phyloP scores from a whole-genome alignment of 148 eudicot species.

The Camellia sinensis region DNA sequence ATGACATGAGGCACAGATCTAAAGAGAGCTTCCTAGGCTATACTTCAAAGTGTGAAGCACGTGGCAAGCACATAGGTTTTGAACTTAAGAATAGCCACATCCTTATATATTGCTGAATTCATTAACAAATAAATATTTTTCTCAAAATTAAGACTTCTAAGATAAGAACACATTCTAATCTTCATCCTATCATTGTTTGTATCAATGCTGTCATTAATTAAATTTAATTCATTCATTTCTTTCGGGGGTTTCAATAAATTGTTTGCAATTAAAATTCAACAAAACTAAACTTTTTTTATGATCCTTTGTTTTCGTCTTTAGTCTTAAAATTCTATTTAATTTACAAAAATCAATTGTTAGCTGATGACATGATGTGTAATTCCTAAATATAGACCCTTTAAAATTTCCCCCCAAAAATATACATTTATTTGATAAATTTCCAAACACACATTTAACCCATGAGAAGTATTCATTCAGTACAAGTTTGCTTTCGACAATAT shows the following conservation, averaged over 20 bases:
- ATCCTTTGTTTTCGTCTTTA: not conserved
- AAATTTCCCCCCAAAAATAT: too few relatives aligned
- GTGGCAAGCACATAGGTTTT: slow-evolving; percentile 3
- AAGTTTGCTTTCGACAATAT: not conserved
- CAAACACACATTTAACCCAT: not conserved
- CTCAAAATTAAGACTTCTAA: not conserved
- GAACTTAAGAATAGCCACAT: not conserved
- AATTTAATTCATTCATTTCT: not conserved
- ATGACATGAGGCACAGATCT: not conserved
- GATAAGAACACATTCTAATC: not conserved
- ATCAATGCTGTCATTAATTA: not conserved
- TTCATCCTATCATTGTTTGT: not conserved
- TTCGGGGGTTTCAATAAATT: not conserved
- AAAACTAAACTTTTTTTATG: not conserved
- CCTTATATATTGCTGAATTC: not conserved
- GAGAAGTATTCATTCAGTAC: not conserved
- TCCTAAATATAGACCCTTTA: not conserved
- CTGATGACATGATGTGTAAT: not conserved
- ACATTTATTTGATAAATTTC: not conserved
- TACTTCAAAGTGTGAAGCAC: not conserved
- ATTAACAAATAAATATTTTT: not conserved
- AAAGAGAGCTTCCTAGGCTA: not conserved
- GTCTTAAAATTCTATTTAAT: not conserved
- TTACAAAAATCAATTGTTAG: not conserved
- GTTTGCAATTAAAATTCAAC: not conserved